Percentiles rank a stretch among this genome's conserved stretches.
phyloP scores from a whole-genome alignment of 1,284 basidiomycete genomes.

The Fomitopsis pinicola region DNA sequence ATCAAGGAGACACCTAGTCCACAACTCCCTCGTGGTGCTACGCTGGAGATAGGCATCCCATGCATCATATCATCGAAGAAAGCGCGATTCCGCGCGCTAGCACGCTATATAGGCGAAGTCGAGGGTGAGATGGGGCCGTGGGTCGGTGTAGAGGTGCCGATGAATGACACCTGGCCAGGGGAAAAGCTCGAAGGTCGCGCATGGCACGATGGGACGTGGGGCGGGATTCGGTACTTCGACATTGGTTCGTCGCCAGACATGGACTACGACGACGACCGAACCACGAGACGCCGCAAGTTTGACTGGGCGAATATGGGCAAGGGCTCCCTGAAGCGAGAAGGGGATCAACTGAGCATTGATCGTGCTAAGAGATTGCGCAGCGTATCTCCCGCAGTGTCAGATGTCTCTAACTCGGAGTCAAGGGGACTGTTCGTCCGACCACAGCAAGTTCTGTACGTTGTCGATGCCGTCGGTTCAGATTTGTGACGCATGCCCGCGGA shows the following conservation, averaged over 20 bases:
- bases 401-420: constrained; percentile 56
- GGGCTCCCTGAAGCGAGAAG: constrained; percentile 55
- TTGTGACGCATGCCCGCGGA: constrained; percentile 13
- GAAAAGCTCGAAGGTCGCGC: constrained; percentile 53
- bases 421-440: constrained; percentile 76
- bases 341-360: constrained; percentile 57
- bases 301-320: constrained; percentile 32
- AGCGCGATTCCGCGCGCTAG: constrained; percentile 81
- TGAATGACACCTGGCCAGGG: constrained; percentile 51
- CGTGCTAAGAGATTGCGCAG: constrained; percentile 67
- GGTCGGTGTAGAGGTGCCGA: constrained; percentile 89
- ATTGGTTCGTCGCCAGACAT: constrained; percentile 55
- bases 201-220: constrained; percentile 82
- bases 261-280: constrained; percentile 48
- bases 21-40: constrained; percentile 53
- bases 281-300: constrained; percentile 44
- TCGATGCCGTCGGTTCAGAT: constrained; percentile 60
- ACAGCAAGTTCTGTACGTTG: constrained; percentile 78
- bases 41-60: constrained; percentile 84
- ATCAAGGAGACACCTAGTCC: constrained; percentile 25
- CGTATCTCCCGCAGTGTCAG: constrained; percentile 63
- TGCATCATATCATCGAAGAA: constrained; percentile 85
- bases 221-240: constrained; percentile 79
- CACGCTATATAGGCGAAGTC: constrained; percentile 85
- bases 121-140: constrained; percentile 77